Base-by-base conservation (phyloP, 805 yeast genomes). In the Cyberlindnera misumaiensis region DNA sequence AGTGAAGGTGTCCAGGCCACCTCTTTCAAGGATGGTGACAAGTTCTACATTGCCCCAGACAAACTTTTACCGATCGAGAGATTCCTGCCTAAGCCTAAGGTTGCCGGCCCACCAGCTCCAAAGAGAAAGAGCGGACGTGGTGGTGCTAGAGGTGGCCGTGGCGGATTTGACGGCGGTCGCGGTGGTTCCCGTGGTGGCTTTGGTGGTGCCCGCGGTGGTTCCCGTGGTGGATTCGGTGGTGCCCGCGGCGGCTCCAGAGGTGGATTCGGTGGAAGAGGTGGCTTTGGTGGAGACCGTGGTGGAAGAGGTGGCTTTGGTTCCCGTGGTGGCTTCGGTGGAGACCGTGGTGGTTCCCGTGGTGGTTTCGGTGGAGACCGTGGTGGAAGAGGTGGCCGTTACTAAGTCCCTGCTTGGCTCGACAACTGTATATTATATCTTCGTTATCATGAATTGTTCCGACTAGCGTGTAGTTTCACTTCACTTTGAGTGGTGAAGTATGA, bases 61-160 rank as follows among this genome's bases (percentile, higher is more conserved):
- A 93, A 93, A 67, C 73, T 93, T 51, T 77, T 93, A 49, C 99
- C 99, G 33, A 68, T 93, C 49, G 98, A 93, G 56, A 80, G 98
- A 70, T 93, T 93, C 70, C 72, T 93, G 64, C 99, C 99, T 49
- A 87, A 90, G 68, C 95, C 99, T 36, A 86, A 86, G 70, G 81
- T 75, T 40, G 76, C 76, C 34, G 90, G 89, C 30, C 93, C 95
- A 48, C 83, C 82, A 59, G 81, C 83, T 51, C 77, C 83, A 62
- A 81, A 71, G 67, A 80, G 77, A 70, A 71, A 80, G 64, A 69
- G 77, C 53, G 68, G 73, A 31, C 70, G 75, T 42, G 76, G 78
- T 43, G 74, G 75, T 32, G 69, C 72, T 40, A 65, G 70, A 25
- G 65, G 64, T 28, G 44, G 63, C 32, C 57, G 65, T 38, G 63